Conservation (phyloP, 2,329 filamentous ascomycete genomes). For the Diplodia intermedia region DNA sequence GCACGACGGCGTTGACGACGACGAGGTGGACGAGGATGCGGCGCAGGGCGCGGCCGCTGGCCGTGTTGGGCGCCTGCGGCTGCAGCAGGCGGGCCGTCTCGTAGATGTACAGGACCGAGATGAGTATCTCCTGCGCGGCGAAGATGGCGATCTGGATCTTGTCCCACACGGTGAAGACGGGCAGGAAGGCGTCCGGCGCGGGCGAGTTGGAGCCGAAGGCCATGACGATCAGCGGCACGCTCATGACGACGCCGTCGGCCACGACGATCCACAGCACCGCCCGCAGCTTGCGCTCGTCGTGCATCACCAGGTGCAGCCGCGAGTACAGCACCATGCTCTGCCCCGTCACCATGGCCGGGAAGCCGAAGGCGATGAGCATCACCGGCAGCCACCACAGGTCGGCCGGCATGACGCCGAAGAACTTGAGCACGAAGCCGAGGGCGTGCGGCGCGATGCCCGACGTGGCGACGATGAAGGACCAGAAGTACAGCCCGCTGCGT, state of each 20-base stretch:
- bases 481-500: conserved; percentile 58
- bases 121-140: conserved; percentile 50
- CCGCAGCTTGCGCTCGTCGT: conserved; percentile 57
- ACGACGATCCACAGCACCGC: conserved; percentile 65
- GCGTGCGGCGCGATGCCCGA: conserved; percentile 56
- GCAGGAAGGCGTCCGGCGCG: conserved; percentile 43
- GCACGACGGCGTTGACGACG: conserved; percentile 49
- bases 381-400: conserved; percentile 41
- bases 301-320: conserved; percentile 65
- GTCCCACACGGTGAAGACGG: conserved; percentile 53
- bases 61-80: neutral
- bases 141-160: conserved; percentile 55
- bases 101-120: conserved; percentile 33
- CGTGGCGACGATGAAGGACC: conserved; percentile 54
- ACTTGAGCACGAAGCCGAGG: conserved; percentile 56
- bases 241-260: conserved; percentile 59
- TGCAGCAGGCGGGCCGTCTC: conserved; percentile 8
- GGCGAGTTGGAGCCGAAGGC: conserved; percentile 60
- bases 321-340: conserved; percentile 69
- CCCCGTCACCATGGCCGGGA: conserved; percentile 68
- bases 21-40: conserved; percentile 47
- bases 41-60: conserved; percentile 34
- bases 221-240: conserved; percentile 62
- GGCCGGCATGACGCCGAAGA: conserved; percentile 46
- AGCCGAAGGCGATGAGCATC: conserved; percentile 58